Conservation (phyloP, 2,329 filamentous ascomycete species). For the Nothophaeocryptopus gaeumannii region DNA sequence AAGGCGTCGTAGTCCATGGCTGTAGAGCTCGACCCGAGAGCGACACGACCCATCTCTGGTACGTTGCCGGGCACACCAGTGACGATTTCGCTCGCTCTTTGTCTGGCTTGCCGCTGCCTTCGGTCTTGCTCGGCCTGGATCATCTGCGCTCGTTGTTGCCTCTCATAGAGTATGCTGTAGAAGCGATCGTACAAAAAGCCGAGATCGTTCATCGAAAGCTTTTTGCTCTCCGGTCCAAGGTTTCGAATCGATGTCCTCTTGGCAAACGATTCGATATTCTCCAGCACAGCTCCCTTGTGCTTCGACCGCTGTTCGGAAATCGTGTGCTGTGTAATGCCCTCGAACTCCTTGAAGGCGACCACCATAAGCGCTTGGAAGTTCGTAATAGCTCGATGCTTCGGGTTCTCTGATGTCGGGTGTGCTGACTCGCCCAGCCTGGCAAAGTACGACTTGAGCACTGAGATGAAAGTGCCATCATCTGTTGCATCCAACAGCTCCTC, state of each 20-base stretch:
- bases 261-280: constrained; percentile 95
- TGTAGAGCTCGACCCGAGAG: constrained; percentile 81
- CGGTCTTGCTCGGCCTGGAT: constrained; percentile 69
- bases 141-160: constrained; percentile 76
- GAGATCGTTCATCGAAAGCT: constrained; percentile 79
- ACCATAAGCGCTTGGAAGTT: constrained; percentile 98
- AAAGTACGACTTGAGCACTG: constrained; percentile 92
- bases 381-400: constrained; percentile 89
- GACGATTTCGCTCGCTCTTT: constrained; percentile 50
- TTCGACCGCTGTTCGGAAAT: constrained; percentile 85
- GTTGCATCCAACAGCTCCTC: constrained; percentile 90
- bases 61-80: constrained; percentile 47
- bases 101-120: constrained; percentile 60
- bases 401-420: constrained; percentile 91
- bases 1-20: constrained; percentile 98
- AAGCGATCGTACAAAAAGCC: constrained; percentile 91
- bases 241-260: constrained; percentile 96
- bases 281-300: constrained; percentile 90
- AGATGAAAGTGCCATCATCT: constrained; percentile 96
- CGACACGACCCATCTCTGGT: constrained; percentile 81
- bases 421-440: constrained; percentile 89
- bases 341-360: constrained; percentile 97
- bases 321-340: constrained; percentile 87
- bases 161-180: constrained; percentile 86
- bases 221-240: constrained; percentile 91